These are phyloP conservation scores for Hyaloscypha bicolor DNA, from an alignment of 495 filamentous ascomycete genomes.

Conservation along the genomic window DNA sequence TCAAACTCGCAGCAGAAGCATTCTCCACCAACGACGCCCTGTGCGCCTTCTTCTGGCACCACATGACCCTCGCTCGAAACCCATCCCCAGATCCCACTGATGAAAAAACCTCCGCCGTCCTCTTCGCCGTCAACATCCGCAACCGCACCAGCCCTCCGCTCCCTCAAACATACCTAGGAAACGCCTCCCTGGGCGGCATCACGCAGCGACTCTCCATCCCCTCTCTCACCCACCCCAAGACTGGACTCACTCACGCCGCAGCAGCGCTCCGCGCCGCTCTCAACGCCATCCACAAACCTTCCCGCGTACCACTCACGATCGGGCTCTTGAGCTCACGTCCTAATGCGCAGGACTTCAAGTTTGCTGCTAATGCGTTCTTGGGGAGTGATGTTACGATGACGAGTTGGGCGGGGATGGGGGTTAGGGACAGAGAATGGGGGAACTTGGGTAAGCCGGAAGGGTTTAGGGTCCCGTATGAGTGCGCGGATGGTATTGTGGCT, in stretches of 20 bases:
- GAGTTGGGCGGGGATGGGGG: slow-evolving; percentile 13
- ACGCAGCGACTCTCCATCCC: slow-evolving; percentile 8
- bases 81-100: not conserved
- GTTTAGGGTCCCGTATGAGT: slow-evolving; percentile 17
- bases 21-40: slow-evolving; percentile 24
- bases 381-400: slow-evolving; percentile 14
- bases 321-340: slow-evolving; percentile 9
- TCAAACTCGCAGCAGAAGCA: slow-evolving; percentile 12
- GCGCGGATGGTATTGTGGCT: slow-evolving; percentile 18
- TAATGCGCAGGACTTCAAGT: slow-evolving; percentile 20
- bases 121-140: slow-evolving; percentile 18
- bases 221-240: not conserved
- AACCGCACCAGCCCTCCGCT: slow-evolving; percentile 19
- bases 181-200: slow-evolving; percentile 6
- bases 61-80: slow-evolving; percentile 19
- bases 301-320: slow-evolving; percentile 17
- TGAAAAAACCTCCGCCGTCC: slow-evolving; percentile 8
- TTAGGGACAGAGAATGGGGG: slow-evolving; percentile 13
- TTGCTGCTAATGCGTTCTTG: slow-evolving; percentile 11
- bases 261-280: slow-evolving; percentile 12
- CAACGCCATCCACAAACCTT: not conserved
- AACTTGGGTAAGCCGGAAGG: slow-evolving; percentile 8
- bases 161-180: slow-evolving; percentile 19
- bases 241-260: slow-evolving; percentile 10
- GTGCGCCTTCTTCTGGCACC: slow-evolving; percentile 18